Evolutionary conservation across 2,329 filamentous ascomycete genomes (phyloP).

Genomic region (Xylaria polymorpha): DNA sequence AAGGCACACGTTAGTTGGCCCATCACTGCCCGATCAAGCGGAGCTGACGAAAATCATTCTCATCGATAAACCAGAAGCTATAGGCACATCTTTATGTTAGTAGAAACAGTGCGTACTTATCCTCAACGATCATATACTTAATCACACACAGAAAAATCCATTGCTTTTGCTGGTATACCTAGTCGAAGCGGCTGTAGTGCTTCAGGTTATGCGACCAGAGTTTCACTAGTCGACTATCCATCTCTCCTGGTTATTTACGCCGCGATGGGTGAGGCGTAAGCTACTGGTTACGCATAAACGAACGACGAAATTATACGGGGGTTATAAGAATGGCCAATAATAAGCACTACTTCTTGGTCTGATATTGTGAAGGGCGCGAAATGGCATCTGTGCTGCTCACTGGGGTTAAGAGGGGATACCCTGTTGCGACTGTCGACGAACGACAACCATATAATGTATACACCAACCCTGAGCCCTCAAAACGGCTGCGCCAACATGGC

Average conservation of each 20-base stretch:
- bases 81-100: conserved; percentile 1
- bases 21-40: neutral
- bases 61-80: neutral
- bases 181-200: neutral
- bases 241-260: neutral
- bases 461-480: conserved; percentile 23
- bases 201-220: neutral
- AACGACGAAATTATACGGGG: neutral
- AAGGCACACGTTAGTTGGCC: conserved; percentile 1
- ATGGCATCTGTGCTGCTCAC: conserved; percentile 48
- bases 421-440: conserved; percentile 49
- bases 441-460: conserved; percentile 30
- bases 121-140: neutral
- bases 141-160: neutral
- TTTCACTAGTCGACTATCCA: neutral
- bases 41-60: conserved; percentile 1
- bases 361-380: neutral
- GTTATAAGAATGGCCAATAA: neutral
- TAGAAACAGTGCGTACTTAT: neutral
- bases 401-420: conserved; percentile 56
- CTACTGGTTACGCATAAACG: neutral
- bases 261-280: neutral
- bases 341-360: neutral
- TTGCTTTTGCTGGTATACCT: neutral
- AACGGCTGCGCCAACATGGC: conserved; percentile 24